These are phyloP conservation scores for Apophysomyces trapeziformis DNA, from an alignment of 371 early-diverging fungal species.

Conservation along the genomic window DNA sequence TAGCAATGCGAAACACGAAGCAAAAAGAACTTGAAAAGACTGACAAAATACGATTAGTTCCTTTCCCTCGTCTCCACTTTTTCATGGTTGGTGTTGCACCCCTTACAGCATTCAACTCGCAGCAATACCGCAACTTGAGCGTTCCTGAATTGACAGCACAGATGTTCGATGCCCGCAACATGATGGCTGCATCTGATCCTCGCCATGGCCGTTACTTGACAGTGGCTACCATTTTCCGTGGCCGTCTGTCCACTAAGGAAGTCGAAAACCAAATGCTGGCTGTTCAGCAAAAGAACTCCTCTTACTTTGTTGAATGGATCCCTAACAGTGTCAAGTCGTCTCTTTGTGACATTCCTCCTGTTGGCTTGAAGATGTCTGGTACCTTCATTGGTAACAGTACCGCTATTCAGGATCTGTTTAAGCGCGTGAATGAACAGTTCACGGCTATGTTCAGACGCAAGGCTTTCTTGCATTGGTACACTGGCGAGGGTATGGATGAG, in stretches of 20 bases:
- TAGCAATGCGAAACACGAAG: not conserved
- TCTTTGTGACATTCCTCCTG: conserved; percentile 97
- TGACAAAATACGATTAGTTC: conserved; percentile 79
- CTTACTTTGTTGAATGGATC: conserved; percentile 99
- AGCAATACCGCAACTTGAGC: conserved; percentile 86
- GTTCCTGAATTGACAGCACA: conserved; percentile 96
- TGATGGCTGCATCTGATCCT: conserved; percentile 99
- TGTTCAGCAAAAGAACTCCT: conserved; percentile 93
- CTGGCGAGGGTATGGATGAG: conserved; percentile 96
- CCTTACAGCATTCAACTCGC: conserved; percentile 88
- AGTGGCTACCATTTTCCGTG: conserved; percentile 98
- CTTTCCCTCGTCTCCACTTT: conserved; percentile 99
- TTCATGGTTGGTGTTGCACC: conserved; percentile 99
- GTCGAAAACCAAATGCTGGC: conserved; percentile 99
- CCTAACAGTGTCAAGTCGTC: conserved; percentile 99
- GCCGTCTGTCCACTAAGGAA: conserved; percentile 97
- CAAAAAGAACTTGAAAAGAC: not conserved
- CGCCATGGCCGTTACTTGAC: conserved; percentile 98
- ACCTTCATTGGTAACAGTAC: conserved; percentile 99
- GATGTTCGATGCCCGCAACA: conserved; percentile 98
- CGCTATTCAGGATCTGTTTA: conserved; percentile 98
- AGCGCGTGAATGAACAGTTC: conserved; percentile 95
- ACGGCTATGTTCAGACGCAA: conserved; percentile 90
- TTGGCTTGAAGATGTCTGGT: conserved; percentile 95
- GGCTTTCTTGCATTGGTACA: conserved; percentile 97